Percentiles rank a stretch among this genome's conserved stretches.
Conservation (phyloP, 1,284 basidiomycete genomes). For the Gastroboletus turbinatus region DNA sequence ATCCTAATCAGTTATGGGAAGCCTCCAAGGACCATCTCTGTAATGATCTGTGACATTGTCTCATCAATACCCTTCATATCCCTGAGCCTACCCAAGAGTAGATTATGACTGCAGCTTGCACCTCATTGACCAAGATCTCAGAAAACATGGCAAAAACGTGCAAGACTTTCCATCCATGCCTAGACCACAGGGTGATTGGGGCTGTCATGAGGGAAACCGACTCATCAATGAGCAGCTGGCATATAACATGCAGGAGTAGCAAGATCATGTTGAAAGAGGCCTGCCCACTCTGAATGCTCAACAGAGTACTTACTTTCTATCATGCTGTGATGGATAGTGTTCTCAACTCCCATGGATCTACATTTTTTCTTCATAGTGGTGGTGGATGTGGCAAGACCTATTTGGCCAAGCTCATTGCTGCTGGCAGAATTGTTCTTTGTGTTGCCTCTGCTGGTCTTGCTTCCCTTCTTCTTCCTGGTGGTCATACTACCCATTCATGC, state of each 20-base stretch:
- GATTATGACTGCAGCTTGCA: background rate
- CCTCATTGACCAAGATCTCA: background rate
- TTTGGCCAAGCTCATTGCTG: no score
- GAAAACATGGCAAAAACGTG: slow-evolving; percentile 6
- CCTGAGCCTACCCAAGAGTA: background rate
- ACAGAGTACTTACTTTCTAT: slow-evolving; percentile 11
- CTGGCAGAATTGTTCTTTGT: no score
- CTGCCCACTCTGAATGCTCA: slow-evolving; percentile 9
- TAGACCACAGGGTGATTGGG: slow-evolving; percentile 30
- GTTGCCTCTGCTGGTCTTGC: no score
- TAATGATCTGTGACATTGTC: slow-evolving; percentile 25
- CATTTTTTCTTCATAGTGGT: slow-evolving; percentile 46
- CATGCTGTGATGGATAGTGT: slow-evolving; percentile 15
- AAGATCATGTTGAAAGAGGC: slow-evolving; percentile 8
- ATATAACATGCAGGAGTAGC: slow-evolving; percentile 32
- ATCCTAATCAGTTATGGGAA: background rate
- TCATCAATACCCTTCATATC: slow-evolving; percentile 4
- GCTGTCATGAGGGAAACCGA: slow-evolving; percentile 23
- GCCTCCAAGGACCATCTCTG: slow-evolving; percentile 26
- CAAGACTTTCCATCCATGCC: slow-evolving; percentile 38
- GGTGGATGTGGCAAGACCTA: no score
- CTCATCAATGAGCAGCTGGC: slow-evolving; percentile 40
- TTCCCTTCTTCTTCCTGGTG: no score
- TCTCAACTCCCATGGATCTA: background rate
- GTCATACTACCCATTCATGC: no score